phyloP scores from a whole-genome alignment of 495 filamentous ascomycete genomes.

The Durotheca rogersii region DNA sequence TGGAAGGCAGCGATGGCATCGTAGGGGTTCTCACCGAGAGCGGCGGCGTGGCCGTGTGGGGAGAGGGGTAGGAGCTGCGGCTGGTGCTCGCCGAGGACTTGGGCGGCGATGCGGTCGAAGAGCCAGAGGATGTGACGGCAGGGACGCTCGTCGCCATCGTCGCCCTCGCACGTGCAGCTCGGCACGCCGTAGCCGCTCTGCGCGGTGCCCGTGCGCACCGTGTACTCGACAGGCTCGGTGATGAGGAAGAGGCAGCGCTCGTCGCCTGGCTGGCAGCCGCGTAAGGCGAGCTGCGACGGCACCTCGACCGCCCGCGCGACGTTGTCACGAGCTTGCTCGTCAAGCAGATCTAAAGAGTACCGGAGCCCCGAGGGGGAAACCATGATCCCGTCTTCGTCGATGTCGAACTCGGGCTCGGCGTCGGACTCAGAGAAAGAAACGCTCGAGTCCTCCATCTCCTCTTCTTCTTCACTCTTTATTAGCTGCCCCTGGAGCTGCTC shows the following conservation, averaged over 20 bases:
- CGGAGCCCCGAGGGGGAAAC: slow-evolving; percentile 40
- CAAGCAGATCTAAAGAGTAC: slow-evolving; percentile 36
- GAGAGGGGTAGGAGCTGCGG: slow-evolving; percentile 38
- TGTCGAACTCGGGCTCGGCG: slow-evolving; percentile 33
- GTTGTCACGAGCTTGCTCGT: slow-evolving; percentile 25
- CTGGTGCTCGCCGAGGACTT: slow-evolving; percentile 40
- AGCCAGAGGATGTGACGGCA: slow-evolving; percentile 54
- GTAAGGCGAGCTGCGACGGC: slow-evolving; percentile 44
- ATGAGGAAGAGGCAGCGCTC: slow-evolving; percentile 50
- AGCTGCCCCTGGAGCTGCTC: too few species aligned
- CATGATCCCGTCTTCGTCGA: slow-evolving; percentile 38
- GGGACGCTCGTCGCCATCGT: slow-evolving; percentile 33
- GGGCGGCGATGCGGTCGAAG: slow-evolving; percentile 46
- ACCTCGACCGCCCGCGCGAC: slow-evolving; percentile 31
- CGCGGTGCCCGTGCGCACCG: slow-evolving; percentile 43
- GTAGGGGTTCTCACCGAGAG: slow-evolving; percentile 47
- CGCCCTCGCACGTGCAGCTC: slow-evolving; percentile 44
- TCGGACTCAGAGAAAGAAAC: slow-evolving; percentile 25
- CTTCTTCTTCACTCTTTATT: too few species aligned
- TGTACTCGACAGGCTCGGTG: slow-evolving; percentile 48
- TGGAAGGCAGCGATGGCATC: slow-evolving; percentile 44
- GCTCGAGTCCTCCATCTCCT: slow-evolving; percentile 30
- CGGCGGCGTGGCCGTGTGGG: slow-evolving; percentile 40
- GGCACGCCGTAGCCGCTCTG: slow-evolving; percentile 41
- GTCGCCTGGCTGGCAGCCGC: slow-evolving; percentile 43